These are phyloP conservation scores for Geotrichum histeridarum DNA, from an alignment of 1,139 yeast genomes.

Conservation along the genomic window DNA sequence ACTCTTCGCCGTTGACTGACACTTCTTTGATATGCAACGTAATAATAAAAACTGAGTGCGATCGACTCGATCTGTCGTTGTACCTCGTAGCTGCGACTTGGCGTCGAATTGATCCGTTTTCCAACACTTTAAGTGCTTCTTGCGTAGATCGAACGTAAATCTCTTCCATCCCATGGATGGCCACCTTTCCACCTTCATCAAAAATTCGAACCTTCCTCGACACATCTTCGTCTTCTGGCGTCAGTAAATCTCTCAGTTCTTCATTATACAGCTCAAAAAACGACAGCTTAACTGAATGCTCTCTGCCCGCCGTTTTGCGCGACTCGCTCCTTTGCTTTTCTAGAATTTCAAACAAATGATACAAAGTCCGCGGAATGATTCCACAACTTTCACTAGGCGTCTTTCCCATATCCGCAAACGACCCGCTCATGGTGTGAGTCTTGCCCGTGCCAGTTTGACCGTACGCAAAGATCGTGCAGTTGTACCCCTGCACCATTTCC, in stretches of 20 bases:
- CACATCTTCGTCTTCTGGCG: constrained; percentile 28
- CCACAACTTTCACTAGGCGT: constrained; percentile 76
- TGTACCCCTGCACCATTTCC: constrained; percentile 53
- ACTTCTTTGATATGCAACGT: constrained; percentile 44
- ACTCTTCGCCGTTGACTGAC: constrained; percentile 47
- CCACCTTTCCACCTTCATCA: constrained; percentile 40
- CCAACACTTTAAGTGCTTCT: constrained; percentile 45
- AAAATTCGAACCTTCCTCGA: constrained; percentile 41
- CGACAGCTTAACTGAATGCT: constrained; percentile 60
- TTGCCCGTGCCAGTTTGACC: constrained; percentile 92
- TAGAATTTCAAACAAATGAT: constrained; percentile 44
- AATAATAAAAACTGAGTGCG: constrained; percentile 70
- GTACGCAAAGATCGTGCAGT: constrained; percentile 74
- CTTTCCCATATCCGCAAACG: constrained; percentile 38
- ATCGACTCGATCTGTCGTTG: constrained; percentile 65
- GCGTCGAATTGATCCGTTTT: constrained; percentile 49
- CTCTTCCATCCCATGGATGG: constrained; percentile 51
- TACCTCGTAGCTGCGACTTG: constrained; percentile 65
- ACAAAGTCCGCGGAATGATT: constrained; percentile 61
- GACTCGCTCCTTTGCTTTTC: constrained; percentile 37
- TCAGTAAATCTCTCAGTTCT: constrained; percentile 55
- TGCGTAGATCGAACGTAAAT: constrained; percentile 39
- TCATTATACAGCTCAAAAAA: constrained; percentile 74
- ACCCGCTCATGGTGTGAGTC: constrained; percentile 57
- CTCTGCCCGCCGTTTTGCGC: constrained; percentile 30